Percentiles rank a stretch among this genome's conserved stretches.
phyloP scores from a whole-genome alignment of 495 filamentous ascomycete species.

The Choiromyces venosus region DNA sequence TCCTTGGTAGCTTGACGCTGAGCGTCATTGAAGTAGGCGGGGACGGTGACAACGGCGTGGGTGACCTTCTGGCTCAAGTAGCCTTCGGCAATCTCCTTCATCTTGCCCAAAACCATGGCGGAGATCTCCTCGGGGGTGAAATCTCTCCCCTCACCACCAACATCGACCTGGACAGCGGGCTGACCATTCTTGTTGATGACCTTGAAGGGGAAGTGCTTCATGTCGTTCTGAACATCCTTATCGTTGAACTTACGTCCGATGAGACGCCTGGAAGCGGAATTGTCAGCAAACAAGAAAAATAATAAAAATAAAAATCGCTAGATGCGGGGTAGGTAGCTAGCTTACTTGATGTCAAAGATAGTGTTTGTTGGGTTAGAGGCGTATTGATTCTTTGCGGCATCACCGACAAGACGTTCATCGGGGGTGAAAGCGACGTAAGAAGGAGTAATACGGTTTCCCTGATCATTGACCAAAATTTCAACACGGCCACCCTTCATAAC shows the following conservation, averaged over 20 bases:
- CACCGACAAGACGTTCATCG: constrained; percentile 93
- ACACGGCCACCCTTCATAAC: constrained; percentile 99
- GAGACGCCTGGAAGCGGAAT: constrained; percentile 57
- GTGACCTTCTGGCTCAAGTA: constrained; percentile 93
- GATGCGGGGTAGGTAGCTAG: constrained; percentile 33
- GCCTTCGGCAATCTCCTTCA: constrained; percentile 94
- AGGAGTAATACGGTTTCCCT: constrained; percentile 98
- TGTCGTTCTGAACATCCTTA: constrained; percentile 75
- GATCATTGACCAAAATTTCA: constrained; percentile 93
- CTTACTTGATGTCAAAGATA: constrained; percentile 90
- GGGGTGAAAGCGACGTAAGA: constrained; percentile 99
- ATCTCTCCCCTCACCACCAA: constrained; percentile 64
- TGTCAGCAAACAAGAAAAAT: constrained; percentile 10
- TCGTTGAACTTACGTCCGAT: constrained; percentile 86
- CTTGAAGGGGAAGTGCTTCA: constrained; percentile 90
- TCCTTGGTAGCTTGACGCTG: constrained; percentile 98
- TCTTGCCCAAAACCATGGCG: constrained; percentile 84
- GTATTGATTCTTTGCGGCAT: constrained; percentile 99
- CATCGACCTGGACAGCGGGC: constrained; percentile 71
- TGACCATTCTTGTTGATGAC: constrained; percentile 76
- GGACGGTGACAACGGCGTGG: constrained; percentile 95
- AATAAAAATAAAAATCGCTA: background rate
- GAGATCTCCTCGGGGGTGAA: constrained; percentile 85
- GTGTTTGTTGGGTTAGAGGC: constrained; percentile 84
- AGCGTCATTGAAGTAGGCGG: constrained; percentile 99